Evolutionary conservation across 768 basidiomycete species (phyloP), one percentile per base, ranked within the genome.

Genomic region (Suillus subluteus): DNA sequence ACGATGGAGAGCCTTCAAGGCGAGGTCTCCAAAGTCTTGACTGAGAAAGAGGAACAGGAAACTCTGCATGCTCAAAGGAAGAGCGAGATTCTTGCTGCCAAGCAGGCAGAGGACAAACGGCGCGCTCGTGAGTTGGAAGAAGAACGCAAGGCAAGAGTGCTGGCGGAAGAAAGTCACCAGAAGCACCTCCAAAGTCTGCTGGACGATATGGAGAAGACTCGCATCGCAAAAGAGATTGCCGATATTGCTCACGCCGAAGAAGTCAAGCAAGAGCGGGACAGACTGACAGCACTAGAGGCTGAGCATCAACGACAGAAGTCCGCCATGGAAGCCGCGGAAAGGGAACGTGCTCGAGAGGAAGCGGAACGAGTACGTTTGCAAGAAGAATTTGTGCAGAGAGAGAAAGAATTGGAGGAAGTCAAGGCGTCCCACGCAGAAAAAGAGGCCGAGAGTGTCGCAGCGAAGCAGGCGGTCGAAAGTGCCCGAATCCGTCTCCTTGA

Each of bases 51-150:
- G 66, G 67, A 66, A 2, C 74, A 74, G 50, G 74, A 78, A 63
- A 59, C 58, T 62, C 66, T 74, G 63, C 76, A 79, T 30, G 65
- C 65, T 4, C 76, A 73, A 15, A 75, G 71, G 46, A 73, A 77
- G 65, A 64, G 58, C 6, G 76, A 77, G 62, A 73, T 77, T 32
- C 64, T 77, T 40, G 61, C 70, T 2, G 66, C 50, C 13, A 72
- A 76, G 5, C 68, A 70, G 16, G 72, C 73, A 37, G 76, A 73
- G 23, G 77, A 78, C 23, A 73, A 74, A 6, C 73, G 66, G 41
- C 77, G 72, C 59, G 72, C 73, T 32, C 76, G 69, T 32, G 69
- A 66, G 13, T 70, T 77, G 2, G 76, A 77, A 62, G 77, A 77
- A 63, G 76, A 79, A 50, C 77, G 77, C 46, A 73, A 68, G 32